A percentile compares a stretch with the other conserved stretches of the same genome.
phyloP scores from a whole-genome alignment of 192 early-diverging fungal genomes.

The Podochytrium sp. region DNA sequence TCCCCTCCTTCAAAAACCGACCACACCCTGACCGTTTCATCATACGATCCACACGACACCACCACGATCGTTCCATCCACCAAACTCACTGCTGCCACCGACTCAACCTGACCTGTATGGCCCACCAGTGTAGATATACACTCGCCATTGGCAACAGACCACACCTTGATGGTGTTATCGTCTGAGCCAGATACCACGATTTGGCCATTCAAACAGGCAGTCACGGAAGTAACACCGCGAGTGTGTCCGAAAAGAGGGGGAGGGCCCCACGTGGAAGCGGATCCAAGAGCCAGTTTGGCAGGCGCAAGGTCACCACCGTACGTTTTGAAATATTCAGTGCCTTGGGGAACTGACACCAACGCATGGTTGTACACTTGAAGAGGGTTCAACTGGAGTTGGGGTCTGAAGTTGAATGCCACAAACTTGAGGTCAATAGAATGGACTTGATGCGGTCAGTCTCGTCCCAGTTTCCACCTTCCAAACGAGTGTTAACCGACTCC shows the following conservation, averaged over 20 bases:
- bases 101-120: background rate
- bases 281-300: background rate
- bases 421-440: constrained; percentile 4
- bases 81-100: background rate
- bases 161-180: constrained; percentile 82
- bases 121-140: background rate
- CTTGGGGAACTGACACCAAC: background rate
- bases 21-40: constrained; percentile 30
- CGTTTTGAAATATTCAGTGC: background rate
- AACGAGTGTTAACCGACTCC: background rate
- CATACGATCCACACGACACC: constrained; percentile 3
- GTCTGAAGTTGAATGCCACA: background rate
- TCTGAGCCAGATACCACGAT: constrained; percentile 81
- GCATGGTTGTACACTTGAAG: constrained; percentile 7
- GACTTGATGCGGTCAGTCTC: background rate
- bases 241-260: constrained; percentile 20
- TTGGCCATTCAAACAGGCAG: constrained; percentile 70
- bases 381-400: background rate
- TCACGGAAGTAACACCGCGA: constrained; percentile 17
- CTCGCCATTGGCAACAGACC: constrained; percentile 38
- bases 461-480: background rate
- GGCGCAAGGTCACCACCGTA: background rate
- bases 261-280: background rate
- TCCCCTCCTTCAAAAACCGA: constrained; percentile 47
- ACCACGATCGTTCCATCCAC: background rate